Evolutionary conservation across 805 yeast genomes (phyloP).

Genomic region (Wickerhamomyces pijperi): DNA sequence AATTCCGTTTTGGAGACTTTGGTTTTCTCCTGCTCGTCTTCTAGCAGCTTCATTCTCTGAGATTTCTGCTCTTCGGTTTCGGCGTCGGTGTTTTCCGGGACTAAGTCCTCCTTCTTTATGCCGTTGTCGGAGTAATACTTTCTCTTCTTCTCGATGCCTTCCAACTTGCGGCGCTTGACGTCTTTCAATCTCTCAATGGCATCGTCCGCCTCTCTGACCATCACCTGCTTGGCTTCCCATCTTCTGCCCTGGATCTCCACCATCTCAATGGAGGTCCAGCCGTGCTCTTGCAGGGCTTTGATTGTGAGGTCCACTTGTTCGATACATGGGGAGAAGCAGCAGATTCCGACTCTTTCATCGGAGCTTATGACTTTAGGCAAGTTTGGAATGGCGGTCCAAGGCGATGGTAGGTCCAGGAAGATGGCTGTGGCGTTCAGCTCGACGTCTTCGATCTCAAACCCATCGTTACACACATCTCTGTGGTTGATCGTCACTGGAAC

Average conservation of each 20-base stretch:
- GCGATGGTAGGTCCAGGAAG: constrained; percentile 89
- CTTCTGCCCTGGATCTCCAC: constrained; percentile 78
- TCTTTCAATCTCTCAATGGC: constrained; percentile 72
- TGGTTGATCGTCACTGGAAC: constrained; percentile 56
- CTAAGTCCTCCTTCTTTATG: neutral
- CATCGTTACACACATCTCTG: constrained; percentile 85
- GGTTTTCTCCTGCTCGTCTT: constrained; percentile 15
- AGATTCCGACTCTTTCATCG: constrained; percentile 50
- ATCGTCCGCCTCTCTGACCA: constrained; percentile 74
- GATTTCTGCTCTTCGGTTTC: constrained; percentile 14
- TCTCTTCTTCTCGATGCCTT: constrained; percentile 48
- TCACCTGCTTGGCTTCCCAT: constrained; percentile 84
- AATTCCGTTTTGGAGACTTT: constrained; percentile 39
- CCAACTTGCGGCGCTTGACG: constrained; percentile 60
- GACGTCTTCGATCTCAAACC: constrained; percentile 47
- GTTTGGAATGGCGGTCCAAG: constrained; percentile 91
- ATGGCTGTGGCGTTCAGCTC: constrained; percentile 58
- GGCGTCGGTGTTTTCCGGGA: constrained; percentile 1
- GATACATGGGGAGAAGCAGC: constrained; percentile 96
- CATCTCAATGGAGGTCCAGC: constrained; percentile 85
- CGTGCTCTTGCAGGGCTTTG: constrained; percentile 56
- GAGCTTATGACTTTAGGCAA: constrained; percentile 43
- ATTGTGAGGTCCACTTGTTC: constrained; percentile 92
- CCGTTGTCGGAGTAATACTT: constrained; percentile 19
- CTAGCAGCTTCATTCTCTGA: constrained; percentile 16